phyloP scores from a whole-genome alignment of 805 yeast genomes.

The Teunomyces pallodes region DNA sequence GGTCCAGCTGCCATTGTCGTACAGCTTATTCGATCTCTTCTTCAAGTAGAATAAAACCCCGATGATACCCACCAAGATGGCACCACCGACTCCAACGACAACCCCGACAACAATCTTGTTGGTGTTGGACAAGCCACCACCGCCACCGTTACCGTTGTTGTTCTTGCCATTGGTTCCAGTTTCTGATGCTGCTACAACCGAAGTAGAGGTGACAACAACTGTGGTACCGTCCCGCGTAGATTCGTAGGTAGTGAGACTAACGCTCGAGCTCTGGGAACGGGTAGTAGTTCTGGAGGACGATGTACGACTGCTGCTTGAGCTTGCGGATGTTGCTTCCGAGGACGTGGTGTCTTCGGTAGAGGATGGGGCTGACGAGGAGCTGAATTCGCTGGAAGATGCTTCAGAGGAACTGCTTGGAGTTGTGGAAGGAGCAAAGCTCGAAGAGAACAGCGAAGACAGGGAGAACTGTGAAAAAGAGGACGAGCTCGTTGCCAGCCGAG shows the following conservation, averaged over 20 bases:
- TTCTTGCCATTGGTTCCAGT: conserved; percentile 13
- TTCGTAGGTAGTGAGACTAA: conserved; percentile 23
- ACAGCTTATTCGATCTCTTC: conserved; percentile 29
- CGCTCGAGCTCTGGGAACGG: neutral
- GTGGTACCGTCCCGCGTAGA: conserved; percentile 38
- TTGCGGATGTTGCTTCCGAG: neutral
- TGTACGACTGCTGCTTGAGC: neutral
- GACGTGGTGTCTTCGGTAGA: neutral
- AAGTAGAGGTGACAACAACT: conserved; percentile 39
- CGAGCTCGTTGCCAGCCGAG: too few relatives aligned
- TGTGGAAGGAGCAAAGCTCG: neutral
- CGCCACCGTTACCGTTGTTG: conserved; percentile 12
- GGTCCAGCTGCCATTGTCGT: conserved; percentile 39
- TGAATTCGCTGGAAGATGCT: neutral
- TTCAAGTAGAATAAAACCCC: conserved; percentile 34
- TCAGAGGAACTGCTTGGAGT: neutral
- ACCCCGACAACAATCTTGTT: conserved; percentile 47
- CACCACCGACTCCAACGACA: conserved; percentile 47
- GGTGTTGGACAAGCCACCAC: conserved; percentile 40
- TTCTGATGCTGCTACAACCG: conserved; percentile 22
- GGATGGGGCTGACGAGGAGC: neutral
- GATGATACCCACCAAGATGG: conserved; percentile 34
- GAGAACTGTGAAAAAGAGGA: neutral
- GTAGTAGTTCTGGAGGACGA: neutral
- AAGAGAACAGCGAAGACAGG: conserved; percentile 2